Base-by-base conservation (phyloP, 352 stramenopile genomes). In the Phytophthora niederhauseri region DNA sequence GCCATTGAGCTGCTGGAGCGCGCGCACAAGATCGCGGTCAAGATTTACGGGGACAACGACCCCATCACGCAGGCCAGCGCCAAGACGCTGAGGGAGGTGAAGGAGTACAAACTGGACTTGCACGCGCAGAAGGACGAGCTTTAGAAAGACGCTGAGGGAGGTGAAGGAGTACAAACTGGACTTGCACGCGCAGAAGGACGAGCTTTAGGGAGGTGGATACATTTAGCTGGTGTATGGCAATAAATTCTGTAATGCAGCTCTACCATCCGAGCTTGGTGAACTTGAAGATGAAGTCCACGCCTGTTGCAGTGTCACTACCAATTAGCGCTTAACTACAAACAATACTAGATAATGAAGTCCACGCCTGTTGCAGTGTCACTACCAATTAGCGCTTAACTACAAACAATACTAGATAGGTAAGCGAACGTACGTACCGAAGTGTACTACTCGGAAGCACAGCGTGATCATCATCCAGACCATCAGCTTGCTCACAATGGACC, bases 1-100 rank as follows among this genome's bases (percentile, higher is more conserved):
- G 78, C 85, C 4, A 82, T 92, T 73, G 31, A 78, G 48, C 63
- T 93, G 62, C 74, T 96, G 38, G 69, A 91, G 48, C 64, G 85
- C 15, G 86, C 89, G 26, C 85, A 96, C 56, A 30, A 49, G 19
- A 94, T 96, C 55, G 89, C 89, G n/a, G 53, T 92, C 14, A 58
- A 72, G 20, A 55, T 92, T 7, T 93, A 89, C 51, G 89, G 89
- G 9, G 60, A 84, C 24, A 62, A 72, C 17, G 81, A 94, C 72
- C 53, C 72, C 24, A 91, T 96, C 41, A 85, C 92, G 7, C 52
- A 72, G 51, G 75, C 83, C 22, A 93, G 89, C 50, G 73, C 68
- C 12, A 84, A 82, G 72, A 94, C 84, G 9, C 67, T 96, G 30
- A 66, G 70, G 4, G 78, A 94, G 20, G 85, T 94, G 22, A 79